Conservation (phyloP, 2,329 filamentous ascomycete genomes). For the Fusarium continuum region DNA sequence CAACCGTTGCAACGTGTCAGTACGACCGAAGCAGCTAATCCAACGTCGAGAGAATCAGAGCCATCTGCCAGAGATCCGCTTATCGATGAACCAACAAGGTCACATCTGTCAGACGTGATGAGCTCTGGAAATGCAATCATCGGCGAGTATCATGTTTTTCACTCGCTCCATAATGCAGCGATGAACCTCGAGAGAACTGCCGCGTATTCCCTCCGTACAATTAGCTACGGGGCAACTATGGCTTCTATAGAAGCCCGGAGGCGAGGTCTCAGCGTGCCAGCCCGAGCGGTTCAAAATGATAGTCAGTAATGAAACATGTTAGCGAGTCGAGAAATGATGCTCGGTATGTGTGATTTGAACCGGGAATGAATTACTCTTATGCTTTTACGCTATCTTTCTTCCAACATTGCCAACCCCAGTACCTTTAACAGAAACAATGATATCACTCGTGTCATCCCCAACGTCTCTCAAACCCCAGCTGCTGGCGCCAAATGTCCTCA, state of each 20-base stretch:
- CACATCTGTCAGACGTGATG: conserved; percentile 58
- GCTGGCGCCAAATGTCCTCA: conserved; percentile 87
- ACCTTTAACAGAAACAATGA: conserved; percentile 91
- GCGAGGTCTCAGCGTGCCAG: conserved; percentile 45
- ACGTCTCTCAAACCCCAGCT: conserved; percentile 89
- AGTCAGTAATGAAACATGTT: conserved; percentile 28
- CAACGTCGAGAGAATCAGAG: conserved; percentile 43
- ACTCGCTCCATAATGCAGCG: conserved; percentile 59
- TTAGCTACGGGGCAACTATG: conserved; percentile 63
- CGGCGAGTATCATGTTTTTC: conserved; percentile 62
- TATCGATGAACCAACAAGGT: conserved; percentile 46
- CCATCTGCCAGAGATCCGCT: conserved; percentile 40
- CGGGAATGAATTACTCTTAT: conserved; percentile 34
- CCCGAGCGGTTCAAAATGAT: conserved; percentile 31
- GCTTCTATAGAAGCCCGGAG: conserved; percentile 60
- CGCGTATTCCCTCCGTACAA: conserved; percentile 62
- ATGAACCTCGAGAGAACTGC: conserved; percentile 58
- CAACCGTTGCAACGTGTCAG: conserved; percentile 46
- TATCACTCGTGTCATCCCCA: conserved; percentile 72
- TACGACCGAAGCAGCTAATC: conserved; percentile 38
- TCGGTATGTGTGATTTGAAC: conserved; percentile 15
- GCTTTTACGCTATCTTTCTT: conserved; percentile 76
- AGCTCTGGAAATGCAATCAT: conserved; percentile 65
- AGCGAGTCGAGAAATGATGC: not conserved
- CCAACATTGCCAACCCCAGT: conserved; percentile 94